Base-by-base conservation (phyloP, 306 rosid species). In the Quercus aquifolioides region DNA sequence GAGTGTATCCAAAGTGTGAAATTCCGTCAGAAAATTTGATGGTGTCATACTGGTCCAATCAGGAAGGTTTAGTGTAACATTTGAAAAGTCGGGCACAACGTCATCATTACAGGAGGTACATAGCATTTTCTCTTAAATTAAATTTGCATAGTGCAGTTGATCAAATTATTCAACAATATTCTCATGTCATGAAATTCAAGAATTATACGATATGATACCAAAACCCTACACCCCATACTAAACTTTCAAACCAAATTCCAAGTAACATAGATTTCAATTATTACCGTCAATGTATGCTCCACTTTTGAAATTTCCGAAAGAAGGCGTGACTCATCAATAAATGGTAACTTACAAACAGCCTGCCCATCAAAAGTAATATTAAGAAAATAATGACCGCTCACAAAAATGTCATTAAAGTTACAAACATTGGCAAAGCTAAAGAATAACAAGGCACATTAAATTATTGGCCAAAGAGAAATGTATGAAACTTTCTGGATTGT, bases 291-390 rank as follows among this genome's bases (percentile, higher is more conserved):
- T 4, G 75, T 74, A 70, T 74, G 79, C 52, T 80, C 84, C 25
- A 80, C 75, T 55, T 46, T 80, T 74, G 84, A 75, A 20, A 80
- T 64, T 75, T 80, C 84, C 5, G 75, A 68, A 19, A 80, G 84
- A 41, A 80, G 84, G 75, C 65, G 74, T 20, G 79, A 55, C 56
- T 80, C 84, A 0, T 80, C 84, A 28, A 80, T 80, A 67, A 80
- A 80, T 25, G 84, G 84, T 56, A 80, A 78, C 62, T 80, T 80
- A 69, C 79, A 80, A 6, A 75, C 68, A 11, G 79, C 84, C 84
- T 80, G 79, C 71, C 43, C 43, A 43, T n/a, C 55, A 12, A 20
- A 23, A 55, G 62, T 41, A 63, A 59, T 21, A 59, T 59, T 11
- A 25, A 59, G 30, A 21, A 59, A 59, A 59, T 25, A 59, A 12